These are phyloP conservation scores for Aspergillus novoparasiticus DNA, from an alignment of 2,329 filamentous ascomycete species.

Conservation along the genomic window DNA sequence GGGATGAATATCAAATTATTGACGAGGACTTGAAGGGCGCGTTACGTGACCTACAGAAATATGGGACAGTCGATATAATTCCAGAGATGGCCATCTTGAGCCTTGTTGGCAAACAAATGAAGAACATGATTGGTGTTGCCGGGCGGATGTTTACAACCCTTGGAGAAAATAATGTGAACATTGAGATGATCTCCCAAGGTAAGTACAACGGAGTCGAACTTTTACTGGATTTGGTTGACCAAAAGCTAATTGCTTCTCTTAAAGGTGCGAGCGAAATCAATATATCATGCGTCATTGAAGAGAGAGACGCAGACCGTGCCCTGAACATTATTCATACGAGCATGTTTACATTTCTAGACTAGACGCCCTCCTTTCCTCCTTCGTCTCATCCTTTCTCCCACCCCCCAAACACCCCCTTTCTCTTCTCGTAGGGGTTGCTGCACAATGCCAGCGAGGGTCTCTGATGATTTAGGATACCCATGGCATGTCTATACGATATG, in stretches of 20 bases:
- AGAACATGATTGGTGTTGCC: constrained; percentile 93
- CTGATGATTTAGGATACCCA: constrained; percentile 22
- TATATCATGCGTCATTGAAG: constrained; percentile 96
- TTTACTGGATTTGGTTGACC: constrained; percentile 5
- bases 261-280: constrained; percentile 97
- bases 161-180: constrained; percentile 91
- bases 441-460: neutral
- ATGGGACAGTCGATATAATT: constrained; percentile 88
- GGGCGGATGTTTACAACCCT: constrained; percentile 94
- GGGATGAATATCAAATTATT: constrained; percentile 56
- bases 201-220: constrained; percentile 33
- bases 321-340: constrained; percentile 97
- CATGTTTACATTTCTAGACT: constrained; percentile 93
- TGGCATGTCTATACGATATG: constrained; percentile 10
- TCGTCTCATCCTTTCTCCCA: neutral
- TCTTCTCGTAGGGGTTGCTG: neutral
- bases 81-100: constrained; percentile 94
- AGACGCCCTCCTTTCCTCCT: constrained; percentile 15
- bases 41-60: constrained; percentile 72
- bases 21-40: constrained; percentile 66
- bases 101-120: constrained; percentile 92
- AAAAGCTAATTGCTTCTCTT: constrained; percentile 19
- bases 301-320: constrained; percentile 84
- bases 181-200: constrained; percentile 99
- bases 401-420: neutral